phyloP scores from a whole-genome alignment of 2,329 filamentous ascomycete genomes.

The Calonectria hongkongensis region DNA sequence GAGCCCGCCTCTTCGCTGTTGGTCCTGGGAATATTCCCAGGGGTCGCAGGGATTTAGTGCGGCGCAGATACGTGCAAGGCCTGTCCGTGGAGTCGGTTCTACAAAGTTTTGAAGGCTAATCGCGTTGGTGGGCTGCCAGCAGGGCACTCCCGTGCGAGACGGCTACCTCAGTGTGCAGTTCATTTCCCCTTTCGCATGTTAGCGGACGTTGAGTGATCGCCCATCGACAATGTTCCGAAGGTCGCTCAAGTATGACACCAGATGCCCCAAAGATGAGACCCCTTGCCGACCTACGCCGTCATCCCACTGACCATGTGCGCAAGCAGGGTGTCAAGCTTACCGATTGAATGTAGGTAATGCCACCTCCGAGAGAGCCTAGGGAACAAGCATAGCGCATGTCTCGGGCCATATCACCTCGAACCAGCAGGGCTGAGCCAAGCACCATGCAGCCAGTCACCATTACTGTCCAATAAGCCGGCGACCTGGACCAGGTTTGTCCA shows the following conservation, averaged over 20 bases:
- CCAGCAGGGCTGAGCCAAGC: conserved; percentile 43
- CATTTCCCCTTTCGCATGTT: conserved; percentile 22
- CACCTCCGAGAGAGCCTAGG: not conserved
- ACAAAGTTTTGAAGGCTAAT: not conserved
- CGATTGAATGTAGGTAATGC: conserved; percentile 10
- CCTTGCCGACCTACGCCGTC: conserved; percentile 10
- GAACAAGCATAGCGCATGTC: conserved; percentile 37
- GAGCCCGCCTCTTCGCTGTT: conserved; percentile 40
- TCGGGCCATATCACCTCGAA: conserved; percentile 8
- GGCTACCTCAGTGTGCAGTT: not conserved
- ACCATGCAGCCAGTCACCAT: conserved; percentile 25
- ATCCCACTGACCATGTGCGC: not conserved
- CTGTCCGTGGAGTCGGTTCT: conserved; percentile 25
- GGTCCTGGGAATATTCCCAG: conserved; percentile 42
- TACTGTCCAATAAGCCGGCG: conserved; percentile 32
- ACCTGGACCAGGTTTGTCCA: conserved; percentile 12
- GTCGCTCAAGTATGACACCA: conserved; percentile 13
- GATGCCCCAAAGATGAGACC: conserved; percentile 12
- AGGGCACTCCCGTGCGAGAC: not conserved
- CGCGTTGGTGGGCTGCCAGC: not conserved
- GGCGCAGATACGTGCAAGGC: conserved; percentile 33
- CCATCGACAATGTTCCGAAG: conserved; percentile 15
- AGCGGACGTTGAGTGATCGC: conserved; percentile 21
- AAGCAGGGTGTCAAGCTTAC: conserved; percentile 27
- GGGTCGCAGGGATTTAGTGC: conserved; percentile 39